Conservation (phyloP, 2,329 filamentous ascomycete species). For the Herpotrichia juniperi region DNA sequence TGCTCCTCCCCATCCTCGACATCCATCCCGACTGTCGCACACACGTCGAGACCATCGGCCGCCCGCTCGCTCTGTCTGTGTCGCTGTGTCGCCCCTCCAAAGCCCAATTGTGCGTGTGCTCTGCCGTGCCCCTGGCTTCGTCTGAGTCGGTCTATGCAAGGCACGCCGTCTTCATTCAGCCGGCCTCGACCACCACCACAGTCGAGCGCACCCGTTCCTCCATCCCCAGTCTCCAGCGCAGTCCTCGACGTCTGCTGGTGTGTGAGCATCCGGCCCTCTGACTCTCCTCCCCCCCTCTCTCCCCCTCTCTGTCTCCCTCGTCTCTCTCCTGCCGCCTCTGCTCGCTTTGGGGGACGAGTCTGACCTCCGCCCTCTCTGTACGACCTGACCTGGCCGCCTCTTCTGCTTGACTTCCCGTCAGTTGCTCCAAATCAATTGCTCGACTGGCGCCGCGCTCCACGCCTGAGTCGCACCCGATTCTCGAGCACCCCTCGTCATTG, state of each 20-base stretch:
- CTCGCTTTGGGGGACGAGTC: slow-evolving; percentile 18
- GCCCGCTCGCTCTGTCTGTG: slow-evolving; percentile 3
- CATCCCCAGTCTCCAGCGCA: slow-evolving; percentile 11
- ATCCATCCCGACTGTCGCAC: slow-evolving; percentile 33
- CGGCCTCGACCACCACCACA: slow-evolving; percentile 11
- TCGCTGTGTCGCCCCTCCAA: slow-evolving; percentile 25
- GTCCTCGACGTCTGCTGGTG: slow-evolving; percentile 8
- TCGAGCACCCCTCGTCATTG: slow-evolving; percentile 19
- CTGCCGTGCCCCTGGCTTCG: slow-evolving; percentile 29
- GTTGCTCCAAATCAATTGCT: too few species aligned
- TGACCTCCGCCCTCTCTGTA: slow-evolving; percentile 30
- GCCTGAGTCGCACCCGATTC: slow-evolving; percentile 26
- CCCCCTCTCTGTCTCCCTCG: slow-evolving; percentile 22
- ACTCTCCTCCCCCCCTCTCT: slow-evolving; percentile 22
- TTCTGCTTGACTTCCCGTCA: slow-evolving; percentile 18
- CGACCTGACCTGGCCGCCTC: slow-evolving; percentile 28
- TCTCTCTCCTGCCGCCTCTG: slow-evolving; percentile 24
- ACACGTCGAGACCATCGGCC: slow-evolving; percentile 33
- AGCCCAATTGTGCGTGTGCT: slow-evolving; percentile 25
- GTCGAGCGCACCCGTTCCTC: slow-evolving; percentile 13
- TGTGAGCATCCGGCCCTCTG: background rate
- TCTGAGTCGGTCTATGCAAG: slow-evolving; percentile 41
- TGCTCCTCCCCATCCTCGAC: slow-evolving; percentile 18
- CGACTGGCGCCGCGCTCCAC: too few species aligned
- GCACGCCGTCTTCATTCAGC: slow-evolving; percentile 39